phyloP scores from a whole-genome alignment of 345 rosid genomes.

The Anacardium occidentale region DNA sequence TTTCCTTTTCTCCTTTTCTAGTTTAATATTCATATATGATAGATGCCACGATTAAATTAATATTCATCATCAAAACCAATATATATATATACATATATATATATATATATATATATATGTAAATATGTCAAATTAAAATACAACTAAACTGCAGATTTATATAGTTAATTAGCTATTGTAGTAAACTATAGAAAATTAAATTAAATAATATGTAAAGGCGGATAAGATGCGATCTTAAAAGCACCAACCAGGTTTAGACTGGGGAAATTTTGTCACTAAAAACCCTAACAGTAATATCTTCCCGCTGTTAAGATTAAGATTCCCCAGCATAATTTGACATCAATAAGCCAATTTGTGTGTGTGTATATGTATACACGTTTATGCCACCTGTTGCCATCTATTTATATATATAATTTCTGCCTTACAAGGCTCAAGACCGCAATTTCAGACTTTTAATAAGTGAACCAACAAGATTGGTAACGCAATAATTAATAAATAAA shows the following conservation, averaged over 20 bases:
- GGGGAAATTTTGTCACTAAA: slow-evolving; percentile 25
- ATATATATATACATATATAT: no score
- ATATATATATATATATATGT: no score
- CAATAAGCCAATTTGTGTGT: background rate
- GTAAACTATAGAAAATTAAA: no score
- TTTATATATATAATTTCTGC: background rate
- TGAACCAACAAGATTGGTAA: background rate
- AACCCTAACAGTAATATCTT: slow-evolving; percentile 27
- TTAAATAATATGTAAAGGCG: background rate
- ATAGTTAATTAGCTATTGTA: background rate
- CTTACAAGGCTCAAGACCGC: slow-evolving; percentile 5
- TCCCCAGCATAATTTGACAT: slow-evolving; percentile 16
- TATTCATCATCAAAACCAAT: slow-evolving; percentile 11
- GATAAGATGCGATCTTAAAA: slow-evolving; percentile 34
- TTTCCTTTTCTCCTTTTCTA: background rate
- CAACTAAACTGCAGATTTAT: background rate
- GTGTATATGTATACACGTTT: background rate
- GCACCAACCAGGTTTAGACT: slow-evolving; percentile 20
- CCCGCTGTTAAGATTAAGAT: slow-evolving; percentile 13
- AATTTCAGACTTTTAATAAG: background rate
- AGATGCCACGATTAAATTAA: background rate
- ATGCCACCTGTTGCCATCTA: background rate
- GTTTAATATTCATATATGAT: slow-evolving; percentile 1
- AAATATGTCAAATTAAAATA: slow-evolving; percentile 7
- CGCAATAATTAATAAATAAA: background rate